Conservation (phyloP, 305 asterid species). For the Fraxinus baroniana region DNA sequence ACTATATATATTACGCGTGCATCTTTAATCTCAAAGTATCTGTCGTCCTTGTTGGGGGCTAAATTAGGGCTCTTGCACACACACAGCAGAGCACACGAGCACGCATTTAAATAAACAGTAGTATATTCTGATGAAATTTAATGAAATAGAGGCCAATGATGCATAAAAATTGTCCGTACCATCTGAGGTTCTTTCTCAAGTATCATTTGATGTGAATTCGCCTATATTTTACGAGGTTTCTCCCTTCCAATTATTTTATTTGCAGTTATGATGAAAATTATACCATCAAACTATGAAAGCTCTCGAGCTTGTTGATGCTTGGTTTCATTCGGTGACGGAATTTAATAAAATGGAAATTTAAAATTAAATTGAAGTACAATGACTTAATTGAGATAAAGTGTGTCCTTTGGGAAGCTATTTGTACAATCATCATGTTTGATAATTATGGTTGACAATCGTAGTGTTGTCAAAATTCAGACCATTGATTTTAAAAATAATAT, state of each 20-base stretch:
- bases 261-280: conserved; percentile 32
- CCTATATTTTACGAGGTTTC: conserved; percentile 42
- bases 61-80: not conserved
- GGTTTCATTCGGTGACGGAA: no score
- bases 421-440: no score
- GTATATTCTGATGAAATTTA: not conserved
- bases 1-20: not conserved
- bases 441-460: no score
- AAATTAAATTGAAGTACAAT: no score
- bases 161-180: conserved; percentile 68
- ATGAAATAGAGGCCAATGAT: conserved; percentile 38
- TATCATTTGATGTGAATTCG: conserved; percentile 23
- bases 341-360: no score
- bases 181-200: conserved; percentile 39
- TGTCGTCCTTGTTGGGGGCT: not conserved
- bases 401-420: no score
- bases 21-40: not conserved
- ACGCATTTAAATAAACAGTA: not conserved
- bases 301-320: conserved; percentile 35
- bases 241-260: not conserved
- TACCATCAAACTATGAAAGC: conserved; percentile 53
- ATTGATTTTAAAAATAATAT: no score
- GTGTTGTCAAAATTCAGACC: no score
- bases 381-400: no score
- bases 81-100: not conserved